Base-by-base conservation (phyloP, 495 filamentous ascomycete genomes). In the Hyaloscypha finlandica region DNA sequence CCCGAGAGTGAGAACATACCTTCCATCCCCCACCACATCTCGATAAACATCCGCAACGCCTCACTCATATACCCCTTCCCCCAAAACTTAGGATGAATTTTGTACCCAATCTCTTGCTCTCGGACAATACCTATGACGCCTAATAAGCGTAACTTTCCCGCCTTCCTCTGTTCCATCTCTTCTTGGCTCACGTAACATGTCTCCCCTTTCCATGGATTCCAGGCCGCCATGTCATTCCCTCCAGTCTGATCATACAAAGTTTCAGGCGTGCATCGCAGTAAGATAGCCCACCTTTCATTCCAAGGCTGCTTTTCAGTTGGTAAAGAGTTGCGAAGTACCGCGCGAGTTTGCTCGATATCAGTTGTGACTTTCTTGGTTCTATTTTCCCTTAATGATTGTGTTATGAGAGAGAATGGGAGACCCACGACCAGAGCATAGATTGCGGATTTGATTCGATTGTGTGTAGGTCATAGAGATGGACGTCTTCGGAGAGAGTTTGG, bases 1-100 rank as follows among this genome's bases (percentile, higher is more conserved):
- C 25, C 25, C 25, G 22, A n/a, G 20, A 1, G 22, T 3, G 9
- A 55, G 8, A 58, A 37, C 42, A 12, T 16, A 37, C 39, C 30
- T 59, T 37, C 42, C 30, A 66, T 19, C 20, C 45, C 58, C 67
- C 67, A 69, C 54, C 42, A 73, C 29, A 68, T 45, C 1, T 64
- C 45, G 6, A 70, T 61, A 42, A 73, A 70, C 48, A 69, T 8
- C 6, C 6, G n/a, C 8, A 73, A 31, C 9, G 71, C 71, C 39
- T 73, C 71, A 6, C 61, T 55, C 68, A 68, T 69, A 32, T 66
- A 73, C 31, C 71, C 71, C 33, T 67, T 68, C 32, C 71, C 66
- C 68, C 71, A 70, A 48, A 48, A 69, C 6, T 70, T 66, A 19
- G 65, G 59, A 61, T 66, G 59, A 19, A 73, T 16, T 31, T 57